Evolutionary conservation across 352 stramenopile genomes (phyloP), one percentile per base, ranked within the genome.

Genomic region (Globisporangium acanthophoron): DNA sequence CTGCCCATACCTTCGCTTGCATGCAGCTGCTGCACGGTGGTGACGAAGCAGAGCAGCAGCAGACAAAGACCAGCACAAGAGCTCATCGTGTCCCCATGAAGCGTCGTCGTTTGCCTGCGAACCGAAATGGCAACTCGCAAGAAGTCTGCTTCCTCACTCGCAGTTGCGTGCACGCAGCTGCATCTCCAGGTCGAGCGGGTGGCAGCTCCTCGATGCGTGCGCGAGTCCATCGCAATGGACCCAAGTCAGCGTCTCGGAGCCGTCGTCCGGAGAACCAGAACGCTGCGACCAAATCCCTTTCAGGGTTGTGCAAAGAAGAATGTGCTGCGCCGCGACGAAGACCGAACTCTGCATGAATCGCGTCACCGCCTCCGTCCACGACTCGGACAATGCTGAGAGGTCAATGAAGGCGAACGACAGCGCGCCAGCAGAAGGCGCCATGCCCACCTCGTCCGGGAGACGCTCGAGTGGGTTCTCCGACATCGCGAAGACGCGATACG

Each of bases 381-480:
- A 45, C 40, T 35, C 8, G 0, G 31, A 4, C 31, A 52, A 11
- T 8, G 11, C 29, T 7, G 48, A 9, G 48, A 53, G n/a, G 15
- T 39, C 16, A 15, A 29, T 41, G 29, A 27, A 35, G 5, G 48
- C 27, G 29, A 53, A 39, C 33, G 33, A 53, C 29, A 53, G 13
- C 33, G 33, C 33, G 12, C 7, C 4, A 2, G 6, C 20, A 5
- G 33, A 41, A n/a, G 48, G 27, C 29, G 48, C 29, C 3, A 7
- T 18, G 3, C 52, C 52, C 0, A 59, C 33, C 1, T 20, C 29
- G 16, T 18, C 27, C 31, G 59, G 59, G 3, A 60, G 47, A 16
- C 13, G 39, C 46, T 43, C 15, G 15, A 65, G 40, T 20, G 59
- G 59, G 40, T 65, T 65, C n/a, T 53, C 52, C 3, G 45, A 44